Evolutionary conservation across 2,329 filamentous ascomycete genomes (phyloP).

Genomic region (Akanthomyces muscarius): DNA sequence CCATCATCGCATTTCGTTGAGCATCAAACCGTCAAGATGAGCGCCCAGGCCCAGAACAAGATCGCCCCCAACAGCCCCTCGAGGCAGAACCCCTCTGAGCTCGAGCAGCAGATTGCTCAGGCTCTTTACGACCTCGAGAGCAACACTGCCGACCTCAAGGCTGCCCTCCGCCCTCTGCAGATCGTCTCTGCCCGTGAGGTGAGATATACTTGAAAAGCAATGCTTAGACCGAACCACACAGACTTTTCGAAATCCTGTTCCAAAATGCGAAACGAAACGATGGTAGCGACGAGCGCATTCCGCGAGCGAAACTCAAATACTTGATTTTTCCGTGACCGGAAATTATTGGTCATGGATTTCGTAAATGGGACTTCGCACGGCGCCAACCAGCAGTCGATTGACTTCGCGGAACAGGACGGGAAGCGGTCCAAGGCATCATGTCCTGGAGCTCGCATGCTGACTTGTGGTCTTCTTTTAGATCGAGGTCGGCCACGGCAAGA

Average conservation of each 20-base stretch:
- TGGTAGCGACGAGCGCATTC: constrained; percentile 12
- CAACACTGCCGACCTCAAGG: constrained; percentile 98
- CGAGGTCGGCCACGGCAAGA: constrained; percentile 99
- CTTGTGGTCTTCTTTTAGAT: constrained; percentile 72
- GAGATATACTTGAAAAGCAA: constrained; percentile 52
- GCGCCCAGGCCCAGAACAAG: constrained; percentile 82
- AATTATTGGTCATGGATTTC: constrained; percentile 13
- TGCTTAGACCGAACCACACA: constrained; percentile 17
- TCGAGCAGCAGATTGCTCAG: constrained; percentile 93
- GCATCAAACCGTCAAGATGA: constrained; percentile 54
- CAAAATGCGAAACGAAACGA: constrained; percentile 28
- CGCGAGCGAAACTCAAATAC: constrained; percentile 7
- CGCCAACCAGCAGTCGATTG: constrained; percentile 26
- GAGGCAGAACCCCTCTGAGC: constrained; percentile 92
- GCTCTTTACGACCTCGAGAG: constrained; percentile 99
- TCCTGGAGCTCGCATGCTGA: constrained; percentile 76
- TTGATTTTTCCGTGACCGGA: not conserved
- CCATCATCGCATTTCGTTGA: constrained; percentile 31
- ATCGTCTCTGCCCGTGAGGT: constrained; percentile 99
- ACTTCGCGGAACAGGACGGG: constrained; percentile 64
- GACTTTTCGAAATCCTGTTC: constrained; percentile 42
- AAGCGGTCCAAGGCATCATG: constrained; percentile 65
- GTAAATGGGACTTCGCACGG: constrained; percentile 22
- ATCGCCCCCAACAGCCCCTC: constrained; percentile 97
- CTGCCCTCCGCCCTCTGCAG: constrained; percentile 93